Percentiles rank a stretch among this genome's conserved stretches.
These are phyloP conservation scores for Prunus yedoensis DNA, from an alignment of 331 rosid species.

Conservation along the genomic window DNA sequence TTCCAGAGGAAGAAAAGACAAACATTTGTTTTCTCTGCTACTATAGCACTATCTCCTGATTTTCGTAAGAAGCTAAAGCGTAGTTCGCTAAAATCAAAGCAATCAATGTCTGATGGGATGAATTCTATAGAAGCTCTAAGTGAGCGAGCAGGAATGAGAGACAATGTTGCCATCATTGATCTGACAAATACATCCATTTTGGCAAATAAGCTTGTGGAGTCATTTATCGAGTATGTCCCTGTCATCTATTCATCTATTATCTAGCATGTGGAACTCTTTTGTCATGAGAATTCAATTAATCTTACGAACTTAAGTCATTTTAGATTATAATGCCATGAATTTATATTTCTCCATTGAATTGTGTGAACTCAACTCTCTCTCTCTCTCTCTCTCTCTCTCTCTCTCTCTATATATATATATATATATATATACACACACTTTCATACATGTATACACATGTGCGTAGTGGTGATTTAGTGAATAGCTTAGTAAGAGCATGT, in stretches of 20 bases:
- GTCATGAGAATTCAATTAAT: constrained; percentile 8
- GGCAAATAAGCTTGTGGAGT: constrained; percentile 85
- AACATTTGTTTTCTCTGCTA: constrained; percentile 95
- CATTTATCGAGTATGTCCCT: constrained; percentile 78
- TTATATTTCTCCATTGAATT: background rate
- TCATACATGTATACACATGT: background rate
- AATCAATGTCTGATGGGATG: constrained; percentile 55
- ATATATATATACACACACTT: background rate
- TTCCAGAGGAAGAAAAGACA: constrained; percentile 88
- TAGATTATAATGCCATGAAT: background rate
- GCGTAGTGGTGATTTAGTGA: background rate
- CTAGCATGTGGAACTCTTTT: constrained; percentile 16
- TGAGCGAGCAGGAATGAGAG: constrained; percentile 88
- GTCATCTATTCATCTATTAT: background rate
- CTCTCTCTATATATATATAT: background rate
- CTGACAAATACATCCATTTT: constrained; percentile 74
- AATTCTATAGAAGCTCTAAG: constrained; percentile 86
- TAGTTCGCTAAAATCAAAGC: constrained; percentile 50
- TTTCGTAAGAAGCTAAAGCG: constrained; percentile 90
- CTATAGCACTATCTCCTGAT: constrained; percentile 84
- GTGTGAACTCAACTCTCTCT: background rate
- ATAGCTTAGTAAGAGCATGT: background rate
- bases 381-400: too few species aligned
- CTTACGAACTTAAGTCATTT: background rate
- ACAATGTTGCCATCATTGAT: constrained; percentile 86